Conservation (phyloP, 345 rosid species). For the Salix udensis region DNA sequence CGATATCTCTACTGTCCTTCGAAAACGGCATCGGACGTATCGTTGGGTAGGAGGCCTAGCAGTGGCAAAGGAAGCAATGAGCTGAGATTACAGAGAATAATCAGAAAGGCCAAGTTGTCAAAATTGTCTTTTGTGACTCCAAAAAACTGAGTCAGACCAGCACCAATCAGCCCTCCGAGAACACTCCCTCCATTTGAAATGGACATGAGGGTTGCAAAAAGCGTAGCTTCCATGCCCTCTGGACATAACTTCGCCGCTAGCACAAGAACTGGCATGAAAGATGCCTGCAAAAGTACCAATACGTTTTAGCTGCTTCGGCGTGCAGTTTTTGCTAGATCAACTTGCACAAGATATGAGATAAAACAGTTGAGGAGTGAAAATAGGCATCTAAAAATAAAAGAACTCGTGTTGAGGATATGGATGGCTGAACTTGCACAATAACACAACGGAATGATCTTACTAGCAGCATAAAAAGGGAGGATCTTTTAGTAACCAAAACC, state of each 20-base stretch:
- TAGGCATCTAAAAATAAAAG: constrained; percentile 1
- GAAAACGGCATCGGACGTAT: constrained; percentile 35
- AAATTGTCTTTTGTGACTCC: constrained; percentile 82
- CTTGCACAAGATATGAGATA: not conserved
- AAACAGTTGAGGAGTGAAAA: not conserved
- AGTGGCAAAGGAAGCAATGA: constrained; percentile 94
- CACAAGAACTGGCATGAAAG: constrained; percentile 96
- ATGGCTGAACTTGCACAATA: not conserved
- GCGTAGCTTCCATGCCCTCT: constrained; percentile 97
- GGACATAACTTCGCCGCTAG: constrained; percentile 89
- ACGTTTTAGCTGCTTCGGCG: not conserved
- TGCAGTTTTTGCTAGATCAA: not conserved
- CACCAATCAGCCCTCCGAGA: constrained; percentile 84
- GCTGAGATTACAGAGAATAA: constrained; percentile 88
- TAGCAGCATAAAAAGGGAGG: no score
- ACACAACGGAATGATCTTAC: not conserved
- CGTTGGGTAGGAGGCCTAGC: constrained; percentile 68
- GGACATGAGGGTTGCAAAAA: constrained; percentile 94
- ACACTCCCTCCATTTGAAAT: constrained; percentile 89
- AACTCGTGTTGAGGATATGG: not conserved
- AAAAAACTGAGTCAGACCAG: constrained; percentile 72
- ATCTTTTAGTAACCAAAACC: not conserved
- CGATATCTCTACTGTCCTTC: constrained; percentile 49
- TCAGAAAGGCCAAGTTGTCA: constrained; percentile 56
- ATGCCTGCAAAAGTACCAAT: constrained; percentile 48